Conservation (phyloP, 2,329 filamentous ascomycete genomes). For the Cytospora chrysosperma region DNA sequence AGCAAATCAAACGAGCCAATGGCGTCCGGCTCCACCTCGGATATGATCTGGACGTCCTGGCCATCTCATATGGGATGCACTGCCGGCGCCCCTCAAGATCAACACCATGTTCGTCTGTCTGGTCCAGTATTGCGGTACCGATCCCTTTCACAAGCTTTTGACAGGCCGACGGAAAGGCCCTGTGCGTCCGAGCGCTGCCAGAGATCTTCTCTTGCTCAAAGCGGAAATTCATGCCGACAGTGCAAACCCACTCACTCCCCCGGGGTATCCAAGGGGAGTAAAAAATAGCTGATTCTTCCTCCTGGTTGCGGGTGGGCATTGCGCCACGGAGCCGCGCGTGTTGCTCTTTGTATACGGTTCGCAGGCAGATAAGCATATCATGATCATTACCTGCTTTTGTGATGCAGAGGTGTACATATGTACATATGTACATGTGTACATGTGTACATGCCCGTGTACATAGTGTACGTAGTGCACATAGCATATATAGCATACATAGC, state of each 20-base stretch:
- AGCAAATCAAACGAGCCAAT: slow-evolving; percentile 15
- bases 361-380: slow-evolving; percentile 1
- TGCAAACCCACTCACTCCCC: too few species aligned
- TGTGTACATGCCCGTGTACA: too few species aligned
- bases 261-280: too few species aligned
- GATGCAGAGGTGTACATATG: too few species aligned
- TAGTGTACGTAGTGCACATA: too few species aligned
- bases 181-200: neutral
- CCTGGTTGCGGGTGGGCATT: neutral
- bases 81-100: too few species aligned
- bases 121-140: neutral
- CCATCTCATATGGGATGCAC: slow-evolving; percentile 11
- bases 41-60: neutral
- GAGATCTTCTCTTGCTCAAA: neutral
- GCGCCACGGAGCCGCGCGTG: slow-evolving; percentile 18
- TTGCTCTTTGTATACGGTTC: slow-evolving; percentile 1
- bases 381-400: neutral
- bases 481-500: too few species aligned
- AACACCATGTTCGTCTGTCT: slow-evolving; percentile 9
- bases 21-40: slow-evolving; percentile 1
- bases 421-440: too few species aligned
- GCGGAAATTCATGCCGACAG: neutral
- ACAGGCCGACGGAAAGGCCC: neutral
- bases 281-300: neutral
- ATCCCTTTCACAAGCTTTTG: neutral